Conservation (phyloP, 495 filamentous ascomycete genomes). For the Xylaria flabelliformis region DNA sequence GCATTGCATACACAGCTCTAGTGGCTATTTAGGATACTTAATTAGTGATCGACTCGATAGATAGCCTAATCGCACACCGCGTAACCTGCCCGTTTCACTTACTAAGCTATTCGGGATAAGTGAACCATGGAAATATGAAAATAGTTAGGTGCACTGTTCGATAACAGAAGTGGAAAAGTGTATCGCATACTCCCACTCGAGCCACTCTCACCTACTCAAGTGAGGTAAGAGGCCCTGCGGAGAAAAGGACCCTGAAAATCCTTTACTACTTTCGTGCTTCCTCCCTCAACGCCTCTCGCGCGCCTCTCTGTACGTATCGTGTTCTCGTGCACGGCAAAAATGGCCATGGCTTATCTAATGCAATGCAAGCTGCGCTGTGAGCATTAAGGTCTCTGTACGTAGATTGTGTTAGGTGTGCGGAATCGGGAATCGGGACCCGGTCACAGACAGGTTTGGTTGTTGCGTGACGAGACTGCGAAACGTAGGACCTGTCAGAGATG, state of each 20-base stretch:
- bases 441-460: background rate
- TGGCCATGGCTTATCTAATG: constrained; percentile 1
- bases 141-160: background rate
- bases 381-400: background rate
- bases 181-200: background rate
- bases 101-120: background rate
- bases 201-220: background rate
- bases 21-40: background rate
- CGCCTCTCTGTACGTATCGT: background rate
- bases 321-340: background rate
- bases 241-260: constrained; percentile 20
- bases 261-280: constrained; percentile 1
- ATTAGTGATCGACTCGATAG: constrained; percentile 17
- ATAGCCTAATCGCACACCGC: constrained; percentile 20
- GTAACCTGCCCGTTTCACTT: constrained; percentile 18
- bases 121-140: background rate
- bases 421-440: background rate
- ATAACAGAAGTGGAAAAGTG: constrained; percentile 2
- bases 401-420: constrained; percentile 10
- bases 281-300: background rate
- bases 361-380: background rate
- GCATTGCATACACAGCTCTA: constrained; percentile 26
- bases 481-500: constrained; percentile 18
- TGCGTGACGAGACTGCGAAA: constrained; percentile 12
- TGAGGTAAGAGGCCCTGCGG: constrained; percentile 19